Evolutionary conservation across 139 green algal genomes (phyloP), one percentile per base, ranked within the genome.

Genomic region (Micractinium conductrix): DNA sequence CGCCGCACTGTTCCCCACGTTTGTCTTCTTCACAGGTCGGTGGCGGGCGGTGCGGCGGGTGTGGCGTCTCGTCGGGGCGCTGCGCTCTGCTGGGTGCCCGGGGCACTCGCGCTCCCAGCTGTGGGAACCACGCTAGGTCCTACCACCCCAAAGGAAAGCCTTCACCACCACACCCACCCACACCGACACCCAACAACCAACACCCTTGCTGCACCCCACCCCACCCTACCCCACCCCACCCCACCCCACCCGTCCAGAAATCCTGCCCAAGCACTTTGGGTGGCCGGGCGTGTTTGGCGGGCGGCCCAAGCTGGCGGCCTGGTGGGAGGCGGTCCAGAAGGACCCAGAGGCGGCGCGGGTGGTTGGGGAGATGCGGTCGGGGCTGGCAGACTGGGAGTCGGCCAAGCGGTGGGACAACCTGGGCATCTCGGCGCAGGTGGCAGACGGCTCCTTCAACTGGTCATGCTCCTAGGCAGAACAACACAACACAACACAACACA

Each of bases 241-340:
- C 44, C 28, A 24, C 67, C 28, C 28, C 19, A 7, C 44, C 44
- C 30, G 30, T 55, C 58, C 76, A 82, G 89, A 89, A 86, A 95
- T 96, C 16, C 87, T 97, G 73, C 91, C 91, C 21, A 87, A 84
- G 37, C 89, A 93, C 78, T 97, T 97, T 84, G 93, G 94, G 22
- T 96, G 93, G 93, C 14, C 50, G 21, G 80, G 90, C 81, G 78
- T 95, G 48, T 95, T 94, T 83, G 84, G 63, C 14, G 84, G 88
- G 33, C 88, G 92, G 19, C 93, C 92, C 75, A 93, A 93, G 86
- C 88, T 96, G 53, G 86, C 65, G 48, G 79, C 68, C 9, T 96
- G 91, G 90, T 97, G 91, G 88, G 74, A 40, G 7, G 35, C 62
- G 22, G 89, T 95, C 74, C 83, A 85, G 74, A 55, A 74, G 33